These are phyloP conservation scores for Plasmodium adleri DNA, from an alignment of 169 alveolate species.

Conservation along the genomic window DNA sequence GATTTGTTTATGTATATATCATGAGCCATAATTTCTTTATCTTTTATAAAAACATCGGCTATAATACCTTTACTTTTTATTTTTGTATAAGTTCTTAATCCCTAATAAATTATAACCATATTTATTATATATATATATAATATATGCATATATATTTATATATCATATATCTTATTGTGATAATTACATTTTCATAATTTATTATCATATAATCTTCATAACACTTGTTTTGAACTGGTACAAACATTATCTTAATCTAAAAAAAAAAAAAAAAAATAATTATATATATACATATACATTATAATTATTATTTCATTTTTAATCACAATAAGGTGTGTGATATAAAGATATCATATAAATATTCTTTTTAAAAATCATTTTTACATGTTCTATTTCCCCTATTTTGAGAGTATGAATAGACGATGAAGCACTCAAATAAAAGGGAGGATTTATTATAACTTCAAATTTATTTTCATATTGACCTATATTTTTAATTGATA, in stretches of 20 bases:
- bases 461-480: constrained; percentile 69
- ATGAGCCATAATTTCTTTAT: constrained; percentile 38
- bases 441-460: constrained; percentile 49
- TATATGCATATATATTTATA: not conserved
- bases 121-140: constrained; percentile 6
- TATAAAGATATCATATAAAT: not conserved
- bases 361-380: constrained; percentile 12
- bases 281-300: not conserved
- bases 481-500: constrained; percentile 70
- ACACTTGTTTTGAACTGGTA: constrained; percentile 36
- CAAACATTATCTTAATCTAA: constrained; percentile 35
- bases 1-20: constrained; percentile 39
- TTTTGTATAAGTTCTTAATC: constrained; percentile 59
- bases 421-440: constrained; percentile 30
- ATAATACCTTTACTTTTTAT: constrained; percentile 55
- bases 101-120: constrained; percentile 29
- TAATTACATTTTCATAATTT: constrained; percentile 61
- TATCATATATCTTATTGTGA: not conserved
- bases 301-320: too few relatives aligned
- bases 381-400: constrained; percentile 64
- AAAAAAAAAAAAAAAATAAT: not conserved
- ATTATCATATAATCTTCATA: constrained; percentile 66
- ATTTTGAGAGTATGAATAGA: constrained; percentile 36
- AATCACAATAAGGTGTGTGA: not conserved
- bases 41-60: constrained; percentile 62